Conservation (phyloP, 148 eudicot genomes). For the Rhododendron vialii region DNA sequence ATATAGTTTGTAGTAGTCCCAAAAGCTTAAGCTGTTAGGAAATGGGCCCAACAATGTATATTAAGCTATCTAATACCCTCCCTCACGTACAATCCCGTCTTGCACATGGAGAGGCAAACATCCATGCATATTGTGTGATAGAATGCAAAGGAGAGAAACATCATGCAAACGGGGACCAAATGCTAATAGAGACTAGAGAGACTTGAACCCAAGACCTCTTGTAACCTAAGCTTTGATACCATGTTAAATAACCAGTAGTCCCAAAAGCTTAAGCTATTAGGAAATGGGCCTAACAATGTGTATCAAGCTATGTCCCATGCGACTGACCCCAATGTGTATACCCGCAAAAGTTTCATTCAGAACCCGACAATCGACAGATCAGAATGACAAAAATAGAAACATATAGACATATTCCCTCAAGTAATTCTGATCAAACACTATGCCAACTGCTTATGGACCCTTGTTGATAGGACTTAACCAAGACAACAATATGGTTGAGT, state of each 20-base stretch:
- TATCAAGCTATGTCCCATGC: too few species aligned
- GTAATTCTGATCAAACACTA: neutral
- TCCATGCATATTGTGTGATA: neutral
- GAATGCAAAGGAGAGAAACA: too few species aligned
- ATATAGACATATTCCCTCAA: slow-evolving; percentile 28
- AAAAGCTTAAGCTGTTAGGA: neutral
- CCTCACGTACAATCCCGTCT: neutral
- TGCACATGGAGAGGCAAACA: neutral
- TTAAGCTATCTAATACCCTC: neutral
- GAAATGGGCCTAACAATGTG: neutral
- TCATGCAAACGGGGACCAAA: neutral
- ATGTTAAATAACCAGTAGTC: neutral
- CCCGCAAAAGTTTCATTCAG: slow-evolving; percentile 13
- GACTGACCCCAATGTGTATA: neutral
- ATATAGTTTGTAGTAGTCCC: neutral
- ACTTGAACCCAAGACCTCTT: neutral
- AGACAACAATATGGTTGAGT: slow-evolving; percentile 18
- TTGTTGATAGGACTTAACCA: slow-evolving; percentile 12
- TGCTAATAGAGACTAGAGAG: too few species aligned
- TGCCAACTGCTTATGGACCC: neutral
- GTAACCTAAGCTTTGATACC: too few species aligned
- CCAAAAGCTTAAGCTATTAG: neutral
- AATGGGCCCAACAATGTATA: neutral
- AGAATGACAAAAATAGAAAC: slow-evolving; percentile 20
- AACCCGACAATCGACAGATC: slow-evolving; percentile 15